Conservation (phyloP, 352 stramenopile species). For the Globisporangium nodosum region DNA sequence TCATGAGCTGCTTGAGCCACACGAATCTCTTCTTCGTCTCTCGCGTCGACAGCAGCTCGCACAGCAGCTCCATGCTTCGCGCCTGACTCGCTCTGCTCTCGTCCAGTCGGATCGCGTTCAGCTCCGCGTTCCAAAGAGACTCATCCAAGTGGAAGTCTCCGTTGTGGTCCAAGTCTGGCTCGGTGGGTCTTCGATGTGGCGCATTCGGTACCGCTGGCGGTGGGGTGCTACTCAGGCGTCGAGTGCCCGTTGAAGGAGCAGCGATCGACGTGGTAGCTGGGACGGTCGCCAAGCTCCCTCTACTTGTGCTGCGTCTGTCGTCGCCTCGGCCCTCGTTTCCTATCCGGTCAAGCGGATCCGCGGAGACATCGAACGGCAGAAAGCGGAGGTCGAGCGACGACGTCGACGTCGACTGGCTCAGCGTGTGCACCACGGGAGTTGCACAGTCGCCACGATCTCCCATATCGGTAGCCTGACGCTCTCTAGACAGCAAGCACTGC, state of each 20-base stretch:
- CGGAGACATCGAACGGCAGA: constrained; percentile 9
- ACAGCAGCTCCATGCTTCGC: constrained; percentile 8
- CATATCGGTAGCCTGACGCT: no score
- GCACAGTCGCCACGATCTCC: background rate
- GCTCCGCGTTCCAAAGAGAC: constrained; percentile 9
- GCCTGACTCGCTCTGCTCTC: constrained; percentile 14
- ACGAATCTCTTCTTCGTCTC: constrained; percentile 47
- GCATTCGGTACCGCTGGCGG: background rate
- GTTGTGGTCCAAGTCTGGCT: background rate
- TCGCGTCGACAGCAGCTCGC: constrained; percentile 27
- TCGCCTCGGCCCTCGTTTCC: background rate
- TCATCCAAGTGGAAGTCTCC: constrained; percentile 16
- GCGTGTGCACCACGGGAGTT: background rate
- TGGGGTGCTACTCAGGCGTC: background rate
- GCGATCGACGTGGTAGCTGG: background rate
- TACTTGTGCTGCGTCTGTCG: background rate
- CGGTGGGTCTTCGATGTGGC: background rate
- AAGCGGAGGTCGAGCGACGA: constrained; percentile 14
- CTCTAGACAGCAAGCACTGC: background rate
- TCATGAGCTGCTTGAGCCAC: constrained; percentile 63
- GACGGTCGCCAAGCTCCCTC: background rate
- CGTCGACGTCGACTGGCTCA: constrained; percentile 14
- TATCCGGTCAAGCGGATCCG: constrained; percentile 1
- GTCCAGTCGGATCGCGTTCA: constrained; percentile 17
- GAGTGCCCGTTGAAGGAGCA: background rate